These are phyloP conservation scores for Luvunga scandens DNA, from an alignment of 345 rosid genomes.

Conservation along the genomic window DNA sequence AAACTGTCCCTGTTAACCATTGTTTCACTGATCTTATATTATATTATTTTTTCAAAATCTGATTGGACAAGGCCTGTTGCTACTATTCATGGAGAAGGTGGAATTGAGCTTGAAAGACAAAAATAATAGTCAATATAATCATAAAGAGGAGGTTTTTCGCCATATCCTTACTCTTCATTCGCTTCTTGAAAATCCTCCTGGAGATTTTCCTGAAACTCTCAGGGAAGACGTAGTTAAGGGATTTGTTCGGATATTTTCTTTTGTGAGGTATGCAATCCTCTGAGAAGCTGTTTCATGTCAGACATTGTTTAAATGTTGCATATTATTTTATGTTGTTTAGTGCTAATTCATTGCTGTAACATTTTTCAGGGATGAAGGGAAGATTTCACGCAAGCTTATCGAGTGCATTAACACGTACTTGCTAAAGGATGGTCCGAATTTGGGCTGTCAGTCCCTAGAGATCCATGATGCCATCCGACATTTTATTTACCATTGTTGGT, in stretches of 20 bases:
- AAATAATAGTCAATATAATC: slow-evolving; percentile 44
- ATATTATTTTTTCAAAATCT: slow-evolving; percentile 5
- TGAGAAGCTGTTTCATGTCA: background rate
- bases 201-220: slow-evolving; percentile 69
- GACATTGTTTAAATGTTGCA: slow-evolving; percentile 1
- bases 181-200: slow-evolving; percentile 82
- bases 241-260: slow-evolving; percentile 63
- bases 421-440: slow-evolving; percentile 87
- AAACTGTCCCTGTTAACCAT: slow-evolving; percentile 2
- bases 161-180: slow-evolving; percentile 66
- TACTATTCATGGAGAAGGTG: slow-evolving; percentile 71
- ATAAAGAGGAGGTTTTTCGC: slow-evolving; percentile 79
- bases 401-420: slow-evolving; percentile 76
- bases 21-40: slow-evolving; percentile 12
- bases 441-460: slow-evolving; percentile 61
- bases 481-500: slow-evolving; percentile 66
- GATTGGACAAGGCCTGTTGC: slow-evolving; percentile 55
- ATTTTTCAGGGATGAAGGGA: slow-evolving; percentile 83
- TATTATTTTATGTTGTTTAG: slow-evolving; percentile 11
- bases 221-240: slow-evolving; percentile 64
- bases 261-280: slow-evolving; percentile 45
- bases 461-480: slow-evolving; percentile 63
- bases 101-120: slow-evolving; percentile 48
- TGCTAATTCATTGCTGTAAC: slow-evolving; percentile 14
- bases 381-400: slow-evolving; percentile 80